phyloP scores from a whole-genome alignment of 331 rosid genomes.

The Dryas integrifolia region DNA sequence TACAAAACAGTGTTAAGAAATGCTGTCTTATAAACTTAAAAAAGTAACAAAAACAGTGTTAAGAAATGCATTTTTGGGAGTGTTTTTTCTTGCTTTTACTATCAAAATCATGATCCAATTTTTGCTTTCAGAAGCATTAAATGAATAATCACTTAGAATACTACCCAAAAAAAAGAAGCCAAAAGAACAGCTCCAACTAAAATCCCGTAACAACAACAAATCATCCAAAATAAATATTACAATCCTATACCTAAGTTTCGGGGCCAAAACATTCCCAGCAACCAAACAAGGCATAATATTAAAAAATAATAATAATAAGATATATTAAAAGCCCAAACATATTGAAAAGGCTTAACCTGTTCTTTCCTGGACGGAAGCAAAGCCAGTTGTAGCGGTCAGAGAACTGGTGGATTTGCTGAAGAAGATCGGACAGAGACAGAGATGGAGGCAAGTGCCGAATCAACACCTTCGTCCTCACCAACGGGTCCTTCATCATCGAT shows the following conservation, averaged over 20 bases:
- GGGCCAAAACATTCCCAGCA: neutral
- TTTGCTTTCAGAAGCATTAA: neutral
- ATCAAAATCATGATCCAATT: neutral
- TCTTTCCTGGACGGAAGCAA: constrained; percentile 72
- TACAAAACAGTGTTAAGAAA: neutral
- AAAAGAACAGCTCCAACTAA: neutral
- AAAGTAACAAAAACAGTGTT: neutral
- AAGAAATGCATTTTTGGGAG: neutral
- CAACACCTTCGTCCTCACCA: constrained; percentile 71
- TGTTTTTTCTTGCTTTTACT: neutral
- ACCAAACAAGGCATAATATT: neutral
- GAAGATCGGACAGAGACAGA: constrained; percentile 81
- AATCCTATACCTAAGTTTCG: neutral
- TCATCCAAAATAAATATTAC: neutral
- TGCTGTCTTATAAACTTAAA: no score
- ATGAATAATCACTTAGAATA: neutral
- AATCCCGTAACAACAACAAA: neutral
- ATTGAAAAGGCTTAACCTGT: constrained; percentile 38
- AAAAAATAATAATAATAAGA: no score
- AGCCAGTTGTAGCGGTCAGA: constrained; percentile 63
- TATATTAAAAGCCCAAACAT: neutral
- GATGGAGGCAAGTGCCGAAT: constrained; percentile 90
- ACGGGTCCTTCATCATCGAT: constrained; percentile 58
- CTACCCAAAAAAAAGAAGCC: neutral
- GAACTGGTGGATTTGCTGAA: constrained; percentile 59